Evolutionary conservation across 2,329 filamentous ascomycete species (phyloP).

Genomic region (Fusarium sp.): DNA sequence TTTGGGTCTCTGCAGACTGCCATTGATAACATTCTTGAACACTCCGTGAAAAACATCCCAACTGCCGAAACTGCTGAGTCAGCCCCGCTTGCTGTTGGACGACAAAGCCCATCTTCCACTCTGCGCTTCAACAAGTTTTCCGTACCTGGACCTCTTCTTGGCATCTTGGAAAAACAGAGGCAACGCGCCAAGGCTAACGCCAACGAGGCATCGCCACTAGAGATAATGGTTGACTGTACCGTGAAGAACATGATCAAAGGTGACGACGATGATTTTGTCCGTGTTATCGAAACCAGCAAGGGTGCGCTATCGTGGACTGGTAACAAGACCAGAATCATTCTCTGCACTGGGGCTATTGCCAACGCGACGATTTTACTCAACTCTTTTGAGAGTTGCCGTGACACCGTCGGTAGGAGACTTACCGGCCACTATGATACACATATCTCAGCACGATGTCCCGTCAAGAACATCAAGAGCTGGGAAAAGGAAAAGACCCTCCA

Average conservation of each 20-base stretch:
- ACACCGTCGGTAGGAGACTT: background rate
- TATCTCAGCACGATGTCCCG: background rate
- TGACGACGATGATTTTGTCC: background rate
- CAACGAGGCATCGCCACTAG: background rate
- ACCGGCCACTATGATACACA: background rate
- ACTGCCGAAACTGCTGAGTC: background rate
- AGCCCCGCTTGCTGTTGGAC: background rate
- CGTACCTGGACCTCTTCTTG: slow-evolving; percentile 1
- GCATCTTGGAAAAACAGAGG: background rate
- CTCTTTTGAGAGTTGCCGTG: background rate
- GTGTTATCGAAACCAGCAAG: slow-evolving; percentile 1
- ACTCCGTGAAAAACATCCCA: background rate
- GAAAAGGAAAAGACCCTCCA: background rate
- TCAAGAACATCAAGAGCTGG: background rate
- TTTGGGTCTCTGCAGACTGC: background rate
- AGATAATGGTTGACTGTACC: slow-evolving; percentile 1
- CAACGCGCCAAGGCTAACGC: background rate
- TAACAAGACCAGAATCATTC: background rate
- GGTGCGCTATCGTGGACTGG: background rate
- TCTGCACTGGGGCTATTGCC: slow-evolving; percentile 1
- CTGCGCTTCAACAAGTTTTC: background rate
- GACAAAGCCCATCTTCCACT: background rate
- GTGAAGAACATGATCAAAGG: background rate
- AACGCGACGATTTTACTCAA: background rate
- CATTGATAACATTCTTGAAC: background rate